Base-by-base conservation (phyloP, 805 yeast genomes). In the Kuraishia hungarica region DNA sequence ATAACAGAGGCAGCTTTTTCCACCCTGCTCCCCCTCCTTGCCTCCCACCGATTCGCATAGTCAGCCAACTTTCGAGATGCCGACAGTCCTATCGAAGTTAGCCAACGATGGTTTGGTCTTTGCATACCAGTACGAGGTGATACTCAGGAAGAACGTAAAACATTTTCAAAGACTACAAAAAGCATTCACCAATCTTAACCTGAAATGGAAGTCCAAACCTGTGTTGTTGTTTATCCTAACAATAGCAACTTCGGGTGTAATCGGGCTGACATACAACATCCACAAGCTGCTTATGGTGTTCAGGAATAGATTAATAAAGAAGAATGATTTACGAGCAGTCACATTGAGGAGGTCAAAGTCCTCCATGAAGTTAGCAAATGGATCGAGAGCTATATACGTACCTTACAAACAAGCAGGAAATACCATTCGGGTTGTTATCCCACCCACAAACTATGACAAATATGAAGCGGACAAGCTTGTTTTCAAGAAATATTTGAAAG, bases 391-490 rank as follows among this genome's bases (percentile, higher is more conserved):
- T 53, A 73, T 81, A 35, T 71, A 70, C 56, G 76, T 81, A n/a
- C 79, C 81, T 67, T 60, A 79, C 68, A 69, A 80, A 74, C 55
- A 62, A 21, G 43, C 71, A 63, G 58, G 67, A 61, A 60, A 67
- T 60, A 22, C 67, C 6, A 46, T 67, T 62, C 61, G 79, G 47
- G 73, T 81, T 22, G 72, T 73, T 46, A 72, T 81, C 6, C 79
- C 82, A 2, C 70, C 73, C 47, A 75, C 80, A 10, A 76, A 75
- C 58, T 61, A 68, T 57, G 85, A 80, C 63, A 72, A 65, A 59
- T 79, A 78, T 60, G 84, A 82, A 54, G 81, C 82, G 7, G 84
- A 81, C 63, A 77, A 78, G 62, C 75, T 81, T 55, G 62, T 77
- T 21, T 80, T 80, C 61, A 81, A 80, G 63, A 73, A 73, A 58